phyloP scores from a whole-genome alignment of 176 grass and related monocot species.

The Lolium rigidum region DNA sequence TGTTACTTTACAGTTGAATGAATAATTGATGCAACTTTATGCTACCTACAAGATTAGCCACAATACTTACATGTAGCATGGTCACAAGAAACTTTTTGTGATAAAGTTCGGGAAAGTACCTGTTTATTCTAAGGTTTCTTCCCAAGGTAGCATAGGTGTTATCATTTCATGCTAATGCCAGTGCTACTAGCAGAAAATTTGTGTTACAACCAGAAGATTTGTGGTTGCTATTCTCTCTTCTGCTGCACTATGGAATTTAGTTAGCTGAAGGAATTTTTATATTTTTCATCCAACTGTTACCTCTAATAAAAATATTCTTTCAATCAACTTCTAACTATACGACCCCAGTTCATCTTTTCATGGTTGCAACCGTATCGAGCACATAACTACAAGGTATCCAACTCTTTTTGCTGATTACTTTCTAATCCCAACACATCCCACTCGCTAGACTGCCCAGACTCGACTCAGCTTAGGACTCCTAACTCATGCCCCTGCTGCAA shows the following conservation, averaged over 20 bases:
- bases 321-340: neutral
- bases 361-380: constrained; percentile 7
- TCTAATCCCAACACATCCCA: neutral
- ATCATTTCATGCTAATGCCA: constrained; percentile 16
- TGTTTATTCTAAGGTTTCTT: constrained; percentile 18
- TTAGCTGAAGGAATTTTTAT: neutral
- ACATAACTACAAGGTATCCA: neutral
- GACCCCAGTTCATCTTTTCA: neutral
- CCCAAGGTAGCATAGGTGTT: neutral
- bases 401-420: neutral
- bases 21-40: constrained; percentile 27
- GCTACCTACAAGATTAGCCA: neutral
- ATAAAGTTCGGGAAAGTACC: constrained; percentile 26
- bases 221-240: constrained; percentile 8
- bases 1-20: constrained; percentile 23
- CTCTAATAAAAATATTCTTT: neutral
- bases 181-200: neutral
- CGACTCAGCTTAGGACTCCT: neutral
- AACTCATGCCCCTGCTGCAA: neutral
- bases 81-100: constrained; percentile 14
- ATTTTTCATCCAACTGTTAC: constrained; percentile 4
- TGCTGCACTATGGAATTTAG: constrained; percentile 24
- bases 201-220: constrained; percentile 11
- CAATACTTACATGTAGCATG: constrained; percentile 18
- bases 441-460: neutral